phyloP scores from a whole-genome alignment of 441 rosid species.

The Manihot esculenta region DNA sequence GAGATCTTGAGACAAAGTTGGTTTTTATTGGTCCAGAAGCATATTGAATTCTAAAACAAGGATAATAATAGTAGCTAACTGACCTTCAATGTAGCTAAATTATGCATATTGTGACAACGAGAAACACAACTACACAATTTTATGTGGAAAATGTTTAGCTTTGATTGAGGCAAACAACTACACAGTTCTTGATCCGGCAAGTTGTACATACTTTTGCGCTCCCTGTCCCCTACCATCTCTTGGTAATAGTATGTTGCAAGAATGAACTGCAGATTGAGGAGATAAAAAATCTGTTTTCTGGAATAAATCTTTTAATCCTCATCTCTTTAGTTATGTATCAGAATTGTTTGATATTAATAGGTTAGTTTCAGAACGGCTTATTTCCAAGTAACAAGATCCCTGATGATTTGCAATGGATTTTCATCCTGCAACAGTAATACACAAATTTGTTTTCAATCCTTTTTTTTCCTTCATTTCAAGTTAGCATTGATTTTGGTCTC shows the following conservation, averaged over 20 bases:
- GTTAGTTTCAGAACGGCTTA: background rate
- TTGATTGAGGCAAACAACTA: no score
- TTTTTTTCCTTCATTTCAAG: no score
- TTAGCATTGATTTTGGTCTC: no score
- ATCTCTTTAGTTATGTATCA: background rate
- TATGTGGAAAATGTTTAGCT: no score
- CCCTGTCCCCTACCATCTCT: no score
- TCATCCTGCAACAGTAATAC: background rate
- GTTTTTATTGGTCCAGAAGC: background rate
- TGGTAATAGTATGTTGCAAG: no score
- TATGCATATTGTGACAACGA: no score
- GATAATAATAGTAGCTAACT: background rate
- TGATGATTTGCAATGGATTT: background rate
- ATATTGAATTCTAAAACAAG: background rate
- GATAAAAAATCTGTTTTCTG: constrained; percentile 8
- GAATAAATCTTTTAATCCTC: background rate
- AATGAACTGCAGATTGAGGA: background rate
- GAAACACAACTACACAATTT: no score
- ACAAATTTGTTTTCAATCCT: background rate
- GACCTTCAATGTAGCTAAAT: background rate
- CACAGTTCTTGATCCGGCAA: no score
- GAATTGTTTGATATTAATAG: background rate
- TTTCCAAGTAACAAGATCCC: background rate
- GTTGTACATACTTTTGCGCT: no score
- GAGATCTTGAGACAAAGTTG: background rate